A percentile compares a stretch with the other conserved stretches of the same genome.
These are phyloP conservation scores for Sarocladium strictum DNA, from an alignment of 2,329 filamentous ascomycete genomes.

Conservation along the genomic window DNA sequence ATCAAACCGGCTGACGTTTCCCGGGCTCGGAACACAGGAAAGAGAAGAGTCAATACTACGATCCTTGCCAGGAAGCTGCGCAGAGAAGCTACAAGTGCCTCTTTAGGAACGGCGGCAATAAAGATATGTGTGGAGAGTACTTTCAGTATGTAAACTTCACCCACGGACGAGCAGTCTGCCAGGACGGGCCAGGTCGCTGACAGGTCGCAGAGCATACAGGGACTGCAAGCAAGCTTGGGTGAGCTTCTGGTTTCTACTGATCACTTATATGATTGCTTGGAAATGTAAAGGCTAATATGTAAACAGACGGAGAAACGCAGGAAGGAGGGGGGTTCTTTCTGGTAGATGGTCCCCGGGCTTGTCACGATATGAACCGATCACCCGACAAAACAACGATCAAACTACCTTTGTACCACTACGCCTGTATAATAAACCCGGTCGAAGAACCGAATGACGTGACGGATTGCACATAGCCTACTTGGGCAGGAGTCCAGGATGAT, in stretches of 20 bases:
- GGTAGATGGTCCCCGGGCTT: background rate
- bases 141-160: slow-evolving; percentile 61
- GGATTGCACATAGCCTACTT: no score
- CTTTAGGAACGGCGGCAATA: slow-evolving; percentile 80
- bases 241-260: slow-evolving; percentile 20
- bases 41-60: slow-evolving; percentile 80
- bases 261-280: background rate
- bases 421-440: no score
- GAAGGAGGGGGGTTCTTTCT: slow-evolving; percentile 8
- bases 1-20: background rate
- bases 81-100: slow-evolving; percentile 80
- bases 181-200: background rate
- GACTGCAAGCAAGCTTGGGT: slow-evolving; percentile 91
- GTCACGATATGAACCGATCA: background rate
- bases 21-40: slow-evolving; percentile 53
- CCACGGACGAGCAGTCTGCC: background rate
- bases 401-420: background rate
- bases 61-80: slow-evolving; percentile 92
- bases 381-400: background rate
- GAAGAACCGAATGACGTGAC: no score
- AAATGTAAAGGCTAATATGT: background rate
- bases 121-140: slow-evolving; percentile 87
- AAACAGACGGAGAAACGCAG: slow-evolving; percentile 10
- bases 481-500: no score
- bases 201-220: slow-evolving; percentile 62